Conservation (phyloP, 495 filamentous ascomycete species). For the Cudoniella acicularis region DNA sequence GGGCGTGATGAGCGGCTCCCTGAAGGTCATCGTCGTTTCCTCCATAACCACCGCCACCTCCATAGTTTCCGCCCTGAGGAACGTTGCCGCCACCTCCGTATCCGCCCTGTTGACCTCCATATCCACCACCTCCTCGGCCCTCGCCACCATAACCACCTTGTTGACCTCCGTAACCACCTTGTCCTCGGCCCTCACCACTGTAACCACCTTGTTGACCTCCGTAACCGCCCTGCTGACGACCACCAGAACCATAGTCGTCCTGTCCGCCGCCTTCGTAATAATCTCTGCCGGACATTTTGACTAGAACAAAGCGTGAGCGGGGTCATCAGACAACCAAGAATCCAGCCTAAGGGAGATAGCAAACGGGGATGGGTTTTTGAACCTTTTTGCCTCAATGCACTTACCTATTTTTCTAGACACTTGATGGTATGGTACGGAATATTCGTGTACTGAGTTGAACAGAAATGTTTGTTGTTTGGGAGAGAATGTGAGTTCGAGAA, state of each 20-base stretch:
- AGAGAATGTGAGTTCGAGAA: not conserved
- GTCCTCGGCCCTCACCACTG: too few species aligned
- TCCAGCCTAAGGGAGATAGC: not conserved
- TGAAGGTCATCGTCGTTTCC: conserved; percentile 36
- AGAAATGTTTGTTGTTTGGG: not conserved
- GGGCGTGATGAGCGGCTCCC: conserved; percentile 48
- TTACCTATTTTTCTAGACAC: not conserved
- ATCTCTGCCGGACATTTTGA: conserved; percentile 8
- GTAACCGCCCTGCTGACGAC: conserved; percentile 1
- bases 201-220: conserved; percentile 11
- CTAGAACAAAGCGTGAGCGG: conserved; percentile 9
- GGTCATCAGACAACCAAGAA: not conserved
- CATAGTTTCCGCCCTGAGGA: conserved; percentile 21
- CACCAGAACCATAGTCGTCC: not conserved
- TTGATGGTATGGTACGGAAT: not conserved
- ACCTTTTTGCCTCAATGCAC: not conserved
- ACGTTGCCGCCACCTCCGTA: conserved; percentile 15
- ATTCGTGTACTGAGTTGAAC: not conserved
- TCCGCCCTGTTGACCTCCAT: conserved; percentile 4
- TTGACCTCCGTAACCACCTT: conserved; percentile 1
- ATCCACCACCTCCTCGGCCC: not conserved
- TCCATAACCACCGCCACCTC: conserved; percentile 21
- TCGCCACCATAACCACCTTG: conserved; percentile 15
- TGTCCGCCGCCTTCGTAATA: conserved; percentile 8
- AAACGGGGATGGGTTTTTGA: not conserved